Conservation (phyloP, 2,329 filamentous ascomycete species). For the Cordyceps tenuipes region DNA sequence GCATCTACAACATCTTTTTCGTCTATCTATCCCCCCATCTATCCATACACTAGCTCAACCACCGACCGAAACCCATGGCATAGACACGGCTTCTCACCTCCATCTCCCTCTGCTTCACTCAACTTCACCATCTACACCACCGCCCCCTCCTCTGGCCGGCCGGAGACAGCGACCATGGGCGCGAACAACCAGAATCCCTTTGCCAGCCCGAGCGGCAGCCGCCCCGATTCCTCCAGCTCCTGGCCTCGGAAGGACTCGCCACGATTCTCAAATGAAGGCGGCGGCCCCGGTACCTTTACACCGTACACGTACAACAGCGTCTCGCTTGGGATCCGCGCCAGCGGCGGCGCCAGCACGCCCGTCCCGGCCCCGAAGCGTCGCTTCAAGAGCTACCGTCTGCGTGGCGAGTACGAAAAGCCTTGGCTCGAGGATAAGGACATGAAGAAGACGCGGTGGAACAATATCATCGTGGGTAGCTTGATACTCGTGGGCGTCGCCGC, state of each 20-base stretch:
- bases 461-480: slow-evolving; percentile 25
- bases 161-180: background rate
- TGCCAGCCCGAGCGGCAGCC: background rate
- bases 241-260: slow-evolving; percentile 1
- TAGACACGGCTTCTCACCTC: too few relatives aligned
- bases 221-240: background rate
- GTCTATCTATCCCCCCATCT: background rate
- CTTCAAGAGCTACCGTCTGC: slow-evolving; percentile 28
- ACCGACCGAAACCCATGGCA: background rate
- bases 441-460: slow-evolving; percentile 27
- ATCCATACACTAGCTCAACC: background rate
- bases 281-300: background rate
- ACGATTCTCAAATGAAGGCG: background rate
- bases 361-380: background rate
- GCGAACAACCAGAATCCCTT: background rate
- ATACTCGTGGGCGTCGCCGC: slow-evolving; percentile 26
- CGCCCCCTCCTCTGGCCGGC: background rate
- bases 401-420: slow-evolving; percentile 29
- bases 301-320: slow-evolving; percentile 9
- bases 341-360: background rate
- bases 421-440: slow-evolving; percentile 28
- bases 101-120: too few relatives aligned
- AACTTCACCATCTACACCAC: background rate
- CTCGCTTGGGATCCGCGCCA: background rate
- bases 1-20: background rate